Base-by-base conservation (phyloP, 768 basidiomycete species). In the Dioszegia aurantiaca region DNA sequence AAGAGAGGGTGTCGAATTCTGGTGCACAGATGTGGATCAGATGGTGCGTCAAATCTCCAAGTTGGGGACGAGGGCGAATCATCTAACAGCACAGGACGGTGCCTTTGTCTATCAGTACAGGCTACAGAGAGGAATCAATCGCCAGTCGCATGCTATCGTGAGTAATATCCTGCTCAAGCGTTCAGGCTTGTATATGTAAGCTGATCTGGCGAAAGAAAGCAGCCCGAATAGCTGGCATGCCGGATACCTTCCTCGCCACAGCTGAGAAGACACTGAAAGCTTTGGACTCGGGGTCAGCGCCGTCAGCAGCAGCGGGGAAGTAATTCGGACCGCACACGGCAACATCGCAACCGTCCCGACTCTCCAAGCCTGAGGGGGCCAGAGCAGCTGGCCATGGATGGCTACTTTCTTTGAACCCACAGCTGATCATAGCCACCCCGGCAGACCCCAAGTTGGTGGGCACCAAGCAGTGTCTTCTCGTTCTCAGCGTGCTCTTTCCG, bases 1-100 rank as follows among this genome's bases (percentile, higher is more conserved):
- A 6, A 41, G 62, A 77, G 62, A 76, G 5, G 82, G 82, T 6
- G 83, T 94, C 23, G 82, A 82, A 3, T 97, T 94, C 78, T 93
- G 85, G 80, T 94, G 90, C 74, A 97, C 89, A 0, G 87, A 89
- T 65, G 83, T 97, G 0, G 84, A 88, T 60, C 88, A 93, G 70
- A 81, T 82, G 69, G 92, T 88, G 73, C 72, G 86, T 56, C 30
- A 14, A 36, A 19, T 30, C 30, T n/a, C n/a, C n/a, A n/a, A n/a
- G n/a, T n/a, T n/a, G n/a, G n/a, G n/a, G 36, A 30, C 14, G 21
- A 4, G 16, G 10, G 27, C 26, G 8, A 47, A 14, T 9, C 24
- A 4, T 4, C 31, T 44, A 21, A 27, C 10, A 1, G 8, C 4
- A 12, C 63, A 92, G 89, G 84, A 87, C 64, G 83, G 81, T 11